Evolutionary conservation across 2,329 filamentous ascomycete species (phyloP).

Genomic region (Blumeria hordei): DNA sequence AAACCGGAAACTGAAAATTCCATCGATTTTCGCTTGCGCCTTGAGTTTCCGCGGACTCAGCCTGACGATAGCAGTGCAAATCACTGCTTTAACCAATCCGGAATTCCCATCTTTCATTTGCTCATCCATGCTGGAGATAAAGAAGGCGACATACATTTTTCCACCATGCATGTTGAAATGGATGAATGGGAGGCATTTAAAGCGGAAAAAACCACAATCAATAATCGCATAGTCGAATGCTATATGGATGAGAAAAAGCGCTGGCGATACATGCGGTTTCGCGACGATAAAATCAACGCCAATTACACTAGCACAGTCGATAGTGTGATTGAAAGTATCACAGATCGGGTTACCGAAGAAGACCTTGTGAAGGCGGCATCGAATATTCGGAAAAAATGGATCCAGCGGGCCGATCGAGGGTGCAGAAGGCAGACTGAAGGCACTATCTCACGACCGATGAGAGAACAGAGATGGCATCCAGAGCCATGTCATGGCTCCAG

Average conservation of each 20-base stretch:
- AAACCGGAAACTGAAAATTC: conserved; percentile 91
- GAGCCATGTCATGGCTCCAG: too few species aligned
- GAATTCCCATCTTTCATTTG: conserved; percentile 46
- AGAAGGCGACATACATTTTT: conserved; percentile 28
- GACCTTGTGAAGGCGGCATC: conserved; percentile 49
- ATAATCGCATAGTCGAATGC: conserved; percentile 77
- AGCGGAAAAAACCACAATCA: conserved; percentile 42
- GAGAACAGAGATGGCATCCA: not conserved
- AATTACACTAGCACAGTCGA: conserved; percentile 71
- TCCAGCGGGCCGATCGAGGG: conserved; percentile 18
- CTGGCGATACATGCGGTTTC: conserved; percentile 75
- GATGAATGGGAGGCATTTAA: conserved; percentile 73
- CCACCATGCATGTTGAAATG: conserved; percentile 41
- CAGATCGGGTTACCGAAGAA: conserved; percentile 59
- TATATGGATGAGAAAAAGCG: conserved; percentile 50
- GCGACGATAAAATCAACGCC: conserved; percentile 77
- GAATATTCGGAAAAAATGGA: conserved; percentile 61
- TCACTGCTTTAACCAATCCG: conserved; percentile 55
- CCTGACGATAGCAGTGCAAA: conserved; percentile 38
- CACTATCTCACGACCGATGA: conserved; percentile 5
- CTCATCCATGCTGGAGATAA: conserved; percentile 41
- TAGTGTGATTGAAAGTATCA: conserved; percentile 75
- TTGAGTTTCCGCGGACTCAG: conserved; percentile 48
- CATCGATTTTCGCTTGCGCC: conserved; percentile 64
- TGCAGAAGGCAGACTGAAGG: conserved; percentile 6